Evolutionary conservation across 2,329 filamentous ascomycete genomes (phyloP), one percentile per base, ranked within the genome.

Genomic region (Fusarium sp.): DNA sequence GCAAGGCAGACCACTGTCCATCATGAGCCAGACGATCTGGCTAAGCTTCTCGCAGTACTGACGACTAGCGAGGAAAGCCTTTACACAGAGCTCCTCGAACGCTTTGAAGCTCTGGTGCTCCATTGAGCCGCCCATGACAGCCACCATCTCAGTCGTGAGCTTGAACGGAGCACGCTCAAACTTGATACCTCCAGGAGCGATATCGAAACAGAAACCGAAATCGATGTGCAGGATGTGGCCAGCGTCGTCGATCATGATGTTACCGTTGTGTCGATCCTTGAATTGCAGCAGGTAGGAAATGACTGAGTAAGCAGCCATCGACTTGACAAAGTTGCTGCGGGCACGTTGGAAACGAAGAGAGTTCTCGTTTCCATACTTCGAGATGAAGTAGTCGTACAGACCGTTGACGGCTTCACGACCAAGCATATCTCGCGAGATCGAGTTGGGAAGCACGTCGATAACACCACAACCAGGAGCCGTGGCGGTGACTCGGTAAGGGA

Each of bases 161-260:
- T 99, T 99, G 87, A 99, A 99, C 0, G 96, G 96, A 0, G 96
- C 96, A 25, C 96, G 92, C 84, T 99, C 96, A 78, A 99, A 99
- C 74, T 94, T 95, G 77, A 99, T 94, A 65, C 97, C 96, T 49
- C 96, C 96, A 0, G 96, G 96, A 2, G 94, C 96, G 74, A 99
- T 98, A 77, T 99, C 97, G 82, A 99, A 99, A 83, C 95, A 98
- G 87, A 99, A 99, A 12, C 96, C 96, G 77, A 99, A 99, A 80
- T 99, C 96, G 74, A 99, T 98, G 83, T 99, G 96, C 57, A 99
- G 88, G 76, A 99, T 97, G 81, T 99, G 96, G 6, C 97, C 96
- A 1, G 92, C 93, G 76, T 98, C 95, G 79, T 99, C 95, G 69
- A 99, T 91, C 97, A 99, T 99, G 84, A 99, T 99, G 84, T 99